Conservation (phyloP, 495 filamentous ascomycete species). For the Aspergillus haitiensis region DNA sequence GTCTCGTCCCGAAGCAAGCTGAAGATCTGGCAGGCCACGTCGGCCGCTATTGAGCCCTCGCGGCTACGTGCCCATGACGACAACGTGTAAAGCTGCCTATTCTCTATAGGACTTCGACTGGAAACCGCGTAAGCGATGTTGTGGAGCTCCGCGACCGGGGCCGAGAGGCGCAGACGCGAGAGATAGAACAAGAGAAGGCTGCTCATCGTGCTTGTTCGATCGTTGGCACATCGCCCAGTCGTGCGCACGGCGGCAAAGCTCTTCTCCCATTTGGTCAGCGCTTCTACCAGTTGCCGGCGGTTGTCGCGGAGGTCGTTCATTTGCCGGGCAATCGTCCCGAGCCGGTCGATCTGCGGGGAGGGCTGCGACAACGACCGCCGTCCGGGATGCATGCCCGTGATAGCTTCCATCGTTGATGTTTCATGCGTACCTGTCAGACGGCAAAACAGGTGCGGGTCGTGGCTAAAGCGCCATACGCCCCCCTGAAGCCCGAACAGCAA, state of each 20-base stretch:
- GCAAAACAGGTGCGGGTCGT: neutral
- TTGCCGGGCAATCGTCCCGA: neutral
- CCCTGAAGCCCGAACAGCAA: constrained; percentile 7
- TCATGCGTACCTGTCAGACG: neutral
- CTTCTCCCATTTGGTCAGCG: neutral
- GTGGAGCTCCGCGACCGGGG: neutral
- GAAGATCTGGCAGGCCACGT: neutral
- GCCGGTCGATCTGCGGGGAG: neutral
- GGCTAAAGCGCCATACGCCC: constrained; percentile 6
- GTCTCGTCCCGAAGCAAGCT: neutral
- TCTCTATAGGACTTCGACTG: neutral
- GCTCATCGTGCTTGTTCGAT: neutral
- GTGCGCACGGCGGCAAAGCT: neutral
- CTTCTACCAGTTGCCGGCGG: neutral
- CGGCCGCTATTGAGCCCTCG: neutral
- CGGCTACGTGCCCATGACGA: neutral
- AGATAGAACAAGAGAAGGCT: neutral
- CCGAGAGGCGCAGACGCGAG: neutral
- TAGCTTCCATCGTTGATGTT: neutral
- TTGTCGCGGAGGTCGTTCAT: neutral
- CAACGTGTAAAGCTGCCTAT: neutral
- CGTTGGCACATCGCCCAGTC: neutral
- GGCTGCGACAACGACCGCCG: neutral
- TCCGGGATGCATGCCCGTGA: neutral
- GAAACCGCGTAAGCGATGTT: neutral